These are phyloP conservation scores for Backusella australiensis DNA, from an alignment of 192 early-diverging fungal species.

Conservation along the genomic window DNA sequence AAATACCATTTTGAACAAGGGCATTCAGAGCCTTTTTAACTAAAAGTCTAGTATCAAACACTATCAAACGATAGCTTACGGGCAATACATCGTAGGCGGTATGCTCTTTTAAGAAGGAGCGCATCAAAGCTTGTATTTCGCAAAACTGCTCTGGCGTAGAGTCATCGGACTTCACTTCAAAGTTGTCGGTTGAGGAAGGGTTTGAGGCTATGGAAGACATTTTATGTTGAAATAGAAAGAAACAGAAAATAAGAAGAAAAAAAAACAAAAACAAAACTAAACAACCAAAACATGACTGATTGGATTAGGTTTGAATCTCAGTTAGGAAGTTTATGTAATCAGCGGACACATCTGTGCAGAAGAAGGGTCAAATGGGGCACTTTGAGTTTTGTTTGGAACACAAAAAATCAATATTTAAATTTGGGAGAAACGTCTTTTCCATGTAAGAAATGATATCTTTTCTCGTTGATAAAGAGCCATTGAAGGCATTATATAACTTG, in stretches of 20 bases:
- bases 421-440: no score
- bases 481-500: no score
- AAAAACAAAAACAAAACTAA: not conserved
- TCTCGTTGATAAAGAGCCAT: no score
- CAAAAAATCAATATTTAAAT: no score
- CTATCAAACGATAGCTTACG: conserved; percentile 86
- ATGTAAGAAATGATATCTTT: no score
- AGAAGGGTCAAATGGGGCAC: no score
- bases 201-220: conserved; percentile 3
- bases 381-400: no score
- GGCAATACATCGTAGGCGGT: conserved; percentile 91
- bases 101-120: conserved; percentile 72
- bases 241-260: not conserved
- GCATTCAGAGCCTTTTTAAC: conserved; percentile 91
- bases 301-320: not conserved
- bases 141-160: not conserved
- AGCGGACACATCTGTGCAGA: no score
- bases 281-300: not conserved
- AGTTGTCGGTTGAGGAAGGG: not conserved
- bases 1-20: conserved; percentile 89
- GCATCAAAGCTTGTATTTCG: conserved; percentile 28
- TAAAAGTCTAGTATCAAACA: conserved; percentile 85
- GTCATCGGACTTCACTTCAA: not conserved
- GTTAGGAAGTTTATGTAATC: not conserved
- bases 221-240: not conserved